Conservation (phyloP, 2,329 filamentous ascomycete species). For the Exophiala xenobiotica region DNA sequence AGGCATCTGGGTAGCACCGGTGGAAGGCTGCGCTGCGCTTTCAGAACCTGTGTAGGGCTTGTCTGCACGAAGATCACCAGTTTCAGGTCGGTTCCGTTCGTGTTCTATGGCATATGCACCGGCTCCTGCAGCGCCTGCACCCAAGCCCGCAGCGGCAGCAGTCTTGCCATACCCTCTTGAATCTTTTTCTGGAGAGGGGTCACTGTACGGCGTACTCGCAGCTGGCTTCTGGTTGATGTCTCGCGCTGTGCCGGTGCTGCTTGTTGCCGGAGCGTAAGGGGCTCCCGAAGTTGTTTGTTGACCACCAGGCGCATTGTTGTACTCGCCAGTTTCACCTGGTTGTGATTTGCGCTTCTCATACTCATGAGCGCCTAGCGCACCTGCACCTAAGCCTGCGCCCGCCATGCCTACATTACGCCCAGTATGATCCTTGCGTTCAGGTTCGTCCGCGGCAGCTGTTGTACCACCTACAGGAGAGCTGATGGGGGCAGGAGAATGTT, state of each 20-base stretch:
- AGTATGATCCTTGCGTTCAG: constrained; percentile 8
- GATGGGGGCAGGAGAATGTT: constrained; percentile 23
- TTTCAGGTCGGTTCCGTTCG: neutral
- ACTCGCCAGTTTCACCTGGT: neutral
- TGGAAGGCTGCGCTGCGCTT: neutral
- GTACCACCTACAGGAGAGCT: constrained; percentile 28
- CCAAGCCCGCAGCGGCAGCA: constrained; percentile 12
- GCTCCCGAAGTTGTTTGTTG: neutral
- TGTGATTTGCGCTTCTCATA: constrained; percentile 5
- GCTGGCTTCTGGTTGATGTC: neutral
- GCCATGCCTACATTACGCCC: constrained; percentile 18
- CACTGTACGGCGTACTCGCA: neutral
- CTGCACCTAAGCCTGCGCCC: constrained; percentile 20
- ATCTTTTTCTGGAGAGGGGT: neutral
- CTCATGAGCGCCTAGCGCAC: constrained; percentile 14
- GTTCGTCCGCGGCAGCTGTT: neutral
- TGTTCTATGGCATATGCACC: constrained; percentile 13
- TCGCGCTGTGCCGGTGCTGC: neutral
- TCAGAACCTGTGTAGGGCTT: neutral
- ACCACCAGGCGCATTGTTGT: neutral
- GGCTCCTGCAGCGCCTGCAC: constrained; percentile 9
- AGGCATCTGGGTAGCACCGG: neutral
- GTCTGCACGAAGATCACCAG: neutral
- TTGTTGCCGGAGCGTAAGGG: neutral
- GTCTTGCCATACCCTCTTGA: constrained; percentile 19